These are phyloP conservation scores for Ophiocordyceps camponoti-saundersi DNA, from an alignment of 2,329 filamentous ascomycete genomes.

Conservation along the genomic window DNA sequence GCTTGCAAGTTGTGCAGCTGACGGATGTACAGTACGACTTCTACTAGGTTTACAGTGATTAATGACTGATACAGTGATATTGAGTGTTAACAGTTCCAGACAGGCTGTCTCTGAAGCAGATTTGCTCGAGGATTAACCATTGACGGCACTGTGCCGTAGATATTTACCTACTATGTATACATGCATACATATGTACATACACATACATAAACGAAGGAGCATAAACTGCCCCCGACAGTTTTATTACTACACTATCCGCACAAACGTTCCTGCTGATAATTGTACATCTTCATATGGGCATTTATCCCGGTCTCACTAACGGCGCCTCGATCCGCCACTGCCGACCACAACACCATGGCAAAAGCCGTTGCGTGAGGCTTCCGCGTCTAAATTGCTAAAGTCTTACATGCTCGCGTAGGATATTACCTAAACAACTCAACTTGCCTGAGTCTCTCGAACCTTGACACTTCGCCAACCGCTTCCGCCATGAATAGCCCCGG, in stretches of 20 bases:
- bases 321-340: not conserved
- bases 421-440: not conserved
- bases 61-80: not conserved
- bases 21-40: not conserved
- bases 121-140: too few species aligned
- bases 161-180: too few species aligned
- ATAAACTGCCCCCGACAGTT: not conserved
- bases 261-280: not conserved
- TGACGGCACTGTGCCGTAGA: not conserved
- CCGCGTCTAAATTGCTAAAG: not conserved
- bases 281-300: too few species aligned
- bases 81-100: too few species aligned
- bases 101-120: too few species aligned
- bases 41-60: too few species aligned
- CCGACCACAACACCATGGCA: not conserved
- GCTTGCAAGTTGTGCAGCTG: not conserved
- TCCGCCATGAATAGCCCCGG: conserved; percentile 57
- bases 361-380: not conserved
- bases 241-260: not conserved
- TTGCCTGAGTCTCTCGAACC: not conserved
- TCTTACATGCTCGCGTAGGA: not conserved
- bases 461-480: conserved; percentile 18
- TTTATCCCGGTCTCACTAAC: not conserved
- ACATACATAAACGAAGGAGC: not conserved
- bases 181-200: too few species aligned